Base-by-base conservation (phyloP, 495 filamentous ascomycete genomes). In the Tetracladium marchalianum region DNA sequence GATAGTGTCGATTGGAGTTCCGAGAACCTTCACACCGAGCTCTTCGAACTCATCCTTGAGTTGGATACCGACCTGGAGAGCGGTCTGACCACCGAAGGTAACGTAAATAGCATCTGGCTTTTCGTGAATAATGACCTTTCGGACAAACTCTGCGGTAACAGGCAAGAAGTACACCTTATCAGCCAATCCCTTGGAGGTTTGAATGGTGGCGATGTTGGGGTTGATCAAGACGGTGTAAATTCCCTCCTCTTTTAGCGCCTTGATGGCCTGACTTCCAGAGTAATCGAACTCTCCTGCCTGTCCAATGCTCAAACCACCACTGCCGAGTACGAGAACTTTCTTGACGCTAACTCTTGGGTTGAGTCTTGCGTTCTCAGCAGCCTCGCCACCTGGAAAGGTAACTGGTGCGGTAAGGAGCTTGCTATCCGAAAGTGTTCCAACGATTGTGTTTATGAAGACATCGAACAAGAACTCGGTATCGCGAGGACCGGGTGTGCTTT, bases 211-310 rank as follows among this genome's bases (percentile, higher is more conserved):
- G 55, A 98, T 98, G 64, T 98, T 98, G 39, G 90, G 92, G 66
- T 98, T 98, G 70, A 98, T 90, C 45, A 98, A 78, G 49, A 98
- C 81, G 2, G 92, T 95, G 55, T 87, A 81, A 50, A 98, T 89
- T 49, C 85, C 84, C 54, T 93, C 90, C 65, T 96, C 90, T 66
- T 95, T 98, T 46, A 98, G 68, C 13, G 90, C 90, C 71, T 97
- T 97, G 57, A 97, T 85, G 22, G 90, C 90, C 64, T 93, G 78
- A 61, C 79, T 85, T 62, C 90, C 90, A n/a, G 90, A 95, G 66
- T 97, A 95, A 65, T 95, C 90, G 55, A 97, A 97, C 66, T 97
- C 90, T 60, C 90, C 90, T 53, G 90, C 90, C 65, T 97, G 90
- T 11, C 90, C 90, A 66, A 97, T 97, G 61, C 87, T 93, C 51